Base-by-base conservation (phyloP, 768 basidiomycete genomes). In the Serendipita indica region DNA sequence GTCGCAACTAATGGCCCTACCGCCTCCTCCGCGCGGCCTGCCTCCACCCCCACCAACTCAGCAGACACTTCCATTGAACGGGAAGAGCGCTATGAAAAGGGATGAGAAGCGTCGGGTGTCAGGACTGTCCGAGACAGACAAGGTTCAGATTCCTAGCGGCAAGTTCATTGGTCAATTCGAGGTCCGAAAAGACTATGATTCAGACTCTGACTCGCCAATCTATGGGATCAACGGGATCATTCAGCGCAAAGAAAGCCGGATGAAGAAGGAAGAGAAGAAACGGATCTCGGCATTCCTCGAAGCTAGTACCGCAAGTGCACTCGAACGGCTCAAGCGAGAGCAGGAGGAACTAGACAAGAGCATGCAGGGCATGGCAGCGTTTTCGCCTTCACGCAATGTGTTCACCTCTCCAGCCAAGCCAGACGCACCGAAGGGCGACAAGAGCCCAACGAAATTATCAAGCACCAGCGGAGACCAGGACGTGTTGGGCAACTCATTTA, bases 181-280 rank as follows among this genome's bases (percentile, higher is more conserved):
- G 32, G 16, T 54, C 25, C 22, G 49, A 7, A 18, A 54, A 30
- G 32, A 28, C 49, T 54, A 28, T 18, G 49, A 54, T 4, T 54
- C 49, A 16, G 49, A 33, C n/a, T 54, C 49, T 16, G 49, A 54
- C 32, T 54, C 49, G n/a, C 49, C 49, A 10, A 30, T 54, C 22
- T 54, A 54, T 54, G 49, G 49, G 7, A 54, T 54, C 49, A 54
- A 54, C 22, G 49, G 49, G 7, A 54, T 54, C 22, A 33, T 54
- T 28, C 22, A 30, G 30, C 12, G 49, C 10, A n/a, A 54, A n/a
- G 25, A 13, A 22, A 28, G 22, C 49, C n/a, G n/a, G n/a, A n/a
- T n/a, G n/a, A n/a, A n/a, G n/a, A n/a, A n/a, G n/a, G n/a, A n/a
- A n/a, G n/a, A n/a, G n/a, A 54, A 54, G n/a, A 54, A 43, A n/a